Evolutionary conservation across 148 eudicot genomes (phyloP).

Genomic region (Fallopia convolvulus): DNA sequence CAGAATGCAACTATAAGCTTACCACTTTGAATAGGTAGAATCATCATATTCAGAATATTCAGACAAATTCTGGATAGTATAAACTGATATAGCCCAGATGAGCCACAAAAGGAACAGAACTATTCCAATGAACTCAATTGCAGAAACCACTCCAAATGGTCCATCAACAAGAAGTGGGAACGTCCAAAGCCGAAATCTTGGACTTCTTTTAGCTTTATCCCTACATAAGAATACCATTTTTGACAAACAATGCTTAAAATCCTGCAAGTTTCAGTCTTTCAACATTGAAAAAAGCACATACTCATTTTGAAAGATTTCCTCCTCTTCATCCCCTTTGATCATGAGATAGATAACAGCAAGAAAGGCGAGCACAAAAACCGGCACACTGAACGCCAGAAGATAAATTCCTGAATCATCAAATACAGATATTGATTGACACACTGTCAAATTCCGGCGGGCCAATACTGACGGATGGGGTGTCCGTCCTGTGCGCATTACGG

Average conservation of each 20-base stretch:
- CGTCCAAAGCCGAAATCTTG: slow-evolving; percentile 71
- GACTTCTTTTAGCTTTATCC: slow-evolving; percentile 34
- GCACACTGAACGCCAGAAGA: slow-evolving; percentile 49
- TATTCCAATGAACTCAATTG: slow-evolving; percentile 73
- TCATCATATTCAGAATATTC: slow-evolving; percentile 19
- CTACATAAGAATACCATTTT: slow-evolving; percentile 22
- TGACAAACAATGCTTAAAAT: not conserved
- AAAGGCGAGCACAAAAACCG: slow-evolving; percentile 54
- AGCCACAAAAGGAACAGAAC: slow-evolving; percentile 33
- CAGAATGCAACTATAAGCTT: not conserved
- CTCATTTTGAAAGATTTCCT: slow-evolving; percentile 24
- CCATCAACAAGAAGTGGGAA: slow-evolving; percentile 80
- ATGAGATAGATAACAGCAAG: slow-evolving; percentile 44
- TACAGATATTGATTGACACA: not conserved
- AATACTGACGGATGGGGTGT: no score
- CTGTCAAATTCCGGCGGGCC: no score
- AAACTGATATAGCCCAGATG: slow-evolving; percentile 47
- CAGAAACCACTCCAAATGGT: slow-evolving; percentile 91
- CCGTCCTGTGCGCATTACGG: no score
- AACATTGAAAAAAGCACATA: slow-evolving; percentile 23
- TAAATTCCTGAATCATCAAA: slow-evolving; percentile 45
- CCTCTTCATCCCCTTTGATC: slow-evolving; percentile 49
- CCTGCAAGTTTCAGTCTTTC: not conserved
- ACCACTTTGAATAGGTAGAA: slow-evolving; percentile 35
- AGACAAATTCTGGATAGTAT: slow-evolving; percentile 22